A percentile compares a stretch with the other conserved stretches of the same genome.
phyloP scores from a whole-genome alignment of 345 rosid genomes.

The Corymbia maculata region DNA sequence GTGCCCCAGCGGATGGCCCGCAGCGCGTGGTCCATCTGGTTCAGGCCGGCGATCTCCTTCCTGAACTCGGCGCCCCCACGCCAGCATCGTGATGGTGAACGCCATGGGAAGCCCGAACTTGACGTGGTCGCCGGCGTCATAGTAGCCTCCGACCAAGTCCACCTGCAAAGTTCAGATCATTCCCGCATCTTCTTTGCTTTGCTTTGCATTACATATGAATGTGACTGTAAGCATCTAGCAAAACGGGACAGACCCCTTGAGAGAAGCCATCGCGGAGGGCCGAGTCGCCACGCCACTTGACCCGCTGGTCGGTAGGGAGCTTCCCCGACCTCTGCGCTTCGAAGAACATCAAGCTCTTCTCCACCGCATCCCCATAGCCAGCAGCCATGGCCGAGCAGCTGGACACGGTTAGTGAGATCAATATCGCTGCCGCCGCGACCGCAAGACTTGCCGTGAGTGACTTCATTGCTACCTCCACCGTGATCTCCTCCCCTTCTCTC shows the following conservation, averaged over 20 bases:
- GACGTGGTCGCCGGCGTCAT: conserved; percentile 90
- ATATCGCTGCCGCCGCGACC: background rate
- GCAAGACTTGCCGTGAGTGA: background rate
- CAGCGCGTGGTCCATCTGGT: conserved; percentile 52
- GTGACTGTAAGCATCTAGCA: background rate
- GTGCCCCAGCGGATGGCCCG: conserved; percentile 75
- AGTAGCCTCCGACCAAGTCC: conserved; percentile 83
- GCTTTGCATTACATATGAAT: background rate
- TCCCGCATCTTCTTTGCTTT: background rate
- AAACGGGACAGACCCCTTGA: conserved; percentile 30
- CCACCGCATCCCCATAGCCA: conserved; percentile 45
- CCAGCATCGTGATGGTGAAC: conserved; percentile 54
- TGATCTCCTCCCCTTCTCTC: background rate
- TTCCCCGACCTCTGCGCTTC: conserved; percentile 69
- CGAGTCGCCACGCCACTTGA: conserved; percentile 58
- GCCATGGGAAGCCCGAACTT: conserved; percentile 94
- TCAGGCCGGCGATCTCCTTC: conserved; percentile 36
- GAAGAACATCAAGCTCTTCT: conserved; percentile 52
- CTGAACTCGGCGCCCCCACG: conserved; percentile 71
- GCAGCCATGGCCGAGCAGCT: background rate
- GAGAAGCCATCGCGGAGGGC: conserved; percentile 49
- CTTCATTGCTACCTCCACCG: background rate
- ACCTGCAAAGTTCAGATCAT: conserved; percentile 18
- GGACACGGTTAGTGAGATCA: background rate
- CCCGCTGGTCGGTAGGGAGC: conserved; percentile 32